Conservation (phyloP, 176 grass and related monocot species). For the Raddia distichophylla region DNA sequence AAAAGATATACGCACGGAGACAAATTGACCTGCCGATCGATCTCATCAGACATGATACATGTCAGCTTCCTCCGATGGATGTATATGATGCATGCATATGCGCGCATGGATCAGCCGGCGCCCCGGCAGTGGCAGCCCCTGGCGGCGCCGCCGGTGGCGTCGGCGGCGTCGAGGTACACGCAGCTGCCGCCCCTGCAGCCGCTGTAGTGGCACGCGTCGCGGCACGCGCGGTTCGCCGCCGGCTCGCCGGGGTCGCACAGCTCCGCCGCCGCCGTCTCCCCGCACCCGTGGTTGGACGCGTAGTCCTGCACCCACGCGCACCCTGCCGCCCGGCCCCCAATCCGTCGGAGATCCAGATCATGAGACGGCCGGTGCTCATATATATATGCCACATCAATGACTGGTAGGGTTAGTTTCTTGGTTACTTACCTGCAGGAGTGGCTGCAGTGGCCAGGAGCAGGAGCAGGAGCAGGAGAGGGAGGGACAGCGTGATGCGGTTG, state of each 20-base stretch:
- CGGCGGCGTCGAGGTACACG: constrained; percentile 33
- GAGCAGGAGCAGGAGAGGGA: neutral
- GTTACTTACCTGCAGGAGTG: constrained; percentile 24
- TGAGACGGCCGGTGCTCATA: no score
- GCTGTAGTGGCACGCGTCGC: constrained; percentile 45
- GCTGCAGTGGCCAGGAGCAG: neutral
- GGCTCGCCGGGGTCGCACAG: constrained; percentile 31
- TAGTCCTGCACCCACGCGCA: constrained; percentile 44
- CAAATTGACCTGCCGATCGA: neutral
- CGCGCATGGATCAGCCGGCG: neutral
- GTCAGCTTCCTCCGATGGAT: neutral
- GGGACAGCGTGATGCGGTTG: neutral
- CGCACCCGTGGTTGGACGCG: constrained; percentile 29
- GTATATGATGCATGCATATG: no score
- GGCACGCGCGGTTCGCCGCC: constrained; percentile 34
- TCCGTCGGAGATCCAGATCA: no score
- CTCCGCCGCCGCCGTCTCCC: constrained; percentile 12
- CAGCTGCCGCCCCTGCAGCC: constrained; percentile 45
- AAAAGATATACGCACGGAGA: neutral
- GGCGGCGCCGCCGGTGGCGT: neutral
- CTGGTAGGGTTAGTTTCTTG: neutral
- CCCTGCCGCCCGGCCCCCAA: constrained; percentile 17
- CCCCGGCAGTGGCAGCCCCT: constrained; percentile 35
- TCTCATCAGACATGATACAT: neutral
- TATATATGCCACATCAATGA: no score